Evolutionary conservation across 176 grass and related monocot genomes (phyloP).

Genomic region (Oryza longistaminata): DNA sequence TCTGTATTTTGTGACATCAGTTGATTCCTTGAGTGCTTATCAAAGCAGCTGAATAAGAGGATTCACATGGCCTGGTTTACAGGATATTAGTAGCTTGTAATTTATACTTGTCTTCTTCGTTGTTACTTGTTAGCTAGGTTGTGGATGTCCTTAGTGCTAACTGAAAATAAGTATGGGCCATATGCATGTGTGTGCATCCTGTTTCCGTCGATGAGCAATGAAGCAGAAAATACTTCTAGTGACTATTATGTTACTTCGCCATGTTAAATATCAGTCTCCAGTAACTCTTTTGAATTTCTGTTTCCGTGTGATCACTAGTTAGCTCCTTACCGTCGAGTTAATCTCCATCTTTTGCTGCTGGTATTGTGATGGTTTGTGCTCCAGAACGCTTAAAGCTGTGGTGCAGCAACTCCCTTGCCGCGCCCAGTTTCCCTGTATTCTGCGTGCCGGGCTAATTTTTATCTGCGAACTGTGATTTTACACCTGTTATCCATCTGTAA

Average conservation of each 20-base stretch:
- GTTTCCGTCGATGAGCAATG: neutral
- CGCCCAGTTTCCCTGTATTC: neutral
- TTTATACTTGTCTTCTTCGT: slow-evolving; percentile 10
- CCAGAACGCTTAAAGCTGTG: neutral
- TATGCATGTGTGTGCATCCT: neutral
- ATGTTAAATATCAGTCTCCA: slow-evolving; percentile 13
- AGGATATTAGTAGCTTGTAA: slow-evolving; percentile 12
- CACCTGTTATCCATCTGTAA: neutral
- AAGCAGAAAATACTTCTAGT: neutral
- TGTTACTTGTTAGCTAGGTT: slow-evolving; percentile 15
- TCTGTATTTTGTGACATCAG: neutral
- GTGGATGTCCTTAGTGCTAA: neutral
- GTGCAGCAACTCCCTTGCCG: neutral
- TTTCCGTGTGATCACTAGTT: neutral
- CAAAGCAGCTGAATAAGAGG: slow-evolving; percentile 30
- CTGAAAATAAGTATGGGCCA: neutral
- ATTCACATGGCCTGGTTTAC: slow-evolving; percentile 10
- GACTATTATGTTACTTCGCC: neutral
- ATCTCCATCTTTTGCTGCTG: neutral
- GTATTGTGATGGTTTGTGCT: neutral
- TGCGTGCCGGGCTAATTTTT: too few relatives aligned
- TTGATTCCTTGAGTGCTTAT: slow-evolving; percentile 34
- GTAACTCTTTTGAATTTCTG: neutral
- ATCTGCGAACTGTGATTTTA: too few relatives aligned
- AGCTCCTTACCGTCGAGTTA: too few relatives aligned